phyloP scores from a whole-genome alignment of 2,329 filamentous ascomycete species.

The Diaporthe australafricana region DNA sequence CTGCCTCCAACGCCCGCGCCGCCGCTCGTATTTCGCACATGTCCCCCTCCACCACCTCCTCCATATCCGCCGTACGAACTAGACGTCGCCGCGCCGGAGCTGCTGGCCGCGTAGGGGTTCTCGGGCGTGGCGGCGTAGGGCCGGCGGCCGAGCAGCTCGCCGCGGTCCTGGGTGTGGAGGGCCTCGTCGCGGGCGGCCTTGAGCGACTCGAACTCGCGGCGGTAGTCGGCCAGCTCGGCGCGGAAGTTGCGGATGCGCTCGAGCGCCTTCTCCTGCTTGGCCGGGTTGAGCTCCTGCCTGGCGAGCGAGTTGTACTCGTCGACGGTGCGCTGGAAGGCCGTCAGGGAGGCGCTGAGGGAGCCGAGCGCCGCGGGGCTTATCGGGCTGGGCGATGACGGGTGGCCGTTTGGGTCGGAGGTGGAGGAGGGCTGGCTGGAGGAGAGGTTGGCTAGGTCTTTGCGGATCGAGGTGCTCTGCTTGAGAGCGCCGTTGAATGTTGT shows the following conservation, averaged over 20 bases:
- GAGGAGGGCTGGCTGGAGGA: constrained; percentile 60
- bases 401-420: constrained; percentile 51
- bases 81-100: constrained; percentile 42
- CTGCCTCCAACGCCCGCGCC: constrained; percentile 43
- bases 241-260: constrained; percentile 90
- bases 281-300: constrained; percentile 87
- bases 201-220: constrained; percentile 80
- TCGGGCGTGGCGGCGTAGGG: constrained; percentile 85
- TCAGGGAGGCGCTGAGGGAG: constrained; percentile 76
- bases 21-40: constrained; percentile 58
- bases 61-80: constrained; percentile 43
- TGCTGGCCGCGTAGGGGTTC: constrained; percentile 83
- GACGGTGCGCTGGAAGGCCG: constrained; percentile 85
- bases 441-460: constrained; percentile 80
- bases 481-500: constrained; percentile 88
- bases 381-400: constrained; percentile 15
- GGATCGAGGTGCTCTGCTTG: constrained; percentile 85
- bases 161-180: constrained; percentile 73
- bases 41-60: constrained; percentile 35
- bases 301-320: constrained; percentile 91
- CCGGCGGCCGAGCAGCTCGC: constrained; percentile 86
- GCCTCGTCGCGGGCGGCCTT: constrained; percentile 83
- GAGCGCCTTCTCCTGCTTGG: constrained; percentile 91
- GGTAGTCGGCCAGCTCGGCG: constrained; percentile 82
- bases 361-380: constrained; percentile 69